Evolutionary conservation across 2,329 filamentous ascomycete genomes (phyloP).

Genomic region (Ceratocystis huliohia): DNA sequence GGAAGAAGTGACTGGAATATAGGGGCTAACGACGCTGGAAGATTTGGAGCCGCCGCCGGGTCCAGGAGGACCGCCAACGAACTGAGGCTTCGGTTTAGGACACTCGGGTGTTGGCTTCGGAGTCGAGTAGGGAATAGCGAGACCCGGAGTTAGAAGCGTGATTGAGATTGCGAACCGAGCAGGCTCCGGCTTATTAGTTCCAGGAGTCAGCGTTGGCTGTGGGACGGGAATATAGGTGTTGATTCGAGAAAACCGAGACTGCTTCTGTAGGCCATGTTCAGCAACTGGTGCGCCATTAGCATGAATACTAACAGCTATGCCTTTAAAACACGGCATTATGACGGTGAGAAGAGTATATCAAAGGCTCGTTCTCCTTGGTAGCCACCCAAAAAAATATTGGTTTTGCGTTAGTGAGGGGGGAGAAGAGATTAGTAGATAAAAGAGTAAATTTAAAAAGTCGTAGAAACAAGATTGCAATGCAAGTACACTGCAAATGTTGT

Average conservation of each 20-base stretch:
- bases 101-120: constrained; percentile 66
- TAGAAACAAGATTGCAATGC: constrained; percentile 2
- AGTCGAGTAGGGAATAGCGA: constrained; percentile 84
- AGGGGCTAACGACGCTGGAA: constrained; percentile 57
- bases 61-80: constrained; percentile 59
- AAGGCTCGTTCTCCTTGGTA: background rate
- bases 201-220: constrained; percentile 53
- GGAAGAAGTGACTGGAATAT: constrained; percentile 82
- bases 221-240: constrained; percentile 96
- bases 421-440: constrained; percentile 1
- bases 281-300: constrained; percentile 65
- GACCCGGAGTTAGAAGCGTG: constrained; percentile 76
- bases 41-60: constrained; percentile 37
- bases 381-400: background rate
- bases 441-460: background rate
- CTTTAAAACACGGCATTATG: constrained; percentile 91
- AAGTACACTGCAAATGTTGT: background rate
- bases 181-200: constrained; percentile 69
- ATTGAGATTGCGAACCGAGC: constrained; percentile 98
- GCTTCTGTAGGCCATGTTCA: constrained; percentile 90
- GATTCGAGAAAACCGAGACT: constrained; percentile 81
- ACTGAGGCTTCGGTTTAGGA: constrained; percentile 68
- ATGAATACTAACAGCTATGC: constrained; percentile 96
- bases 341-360: background rate
- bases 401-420: background rate